Percentiles rank a stretch among this genome's conserved stretches.
Conservation (phyloP, 1,284 basidiomycete species). For the Thelephora terrestris region DNA sequence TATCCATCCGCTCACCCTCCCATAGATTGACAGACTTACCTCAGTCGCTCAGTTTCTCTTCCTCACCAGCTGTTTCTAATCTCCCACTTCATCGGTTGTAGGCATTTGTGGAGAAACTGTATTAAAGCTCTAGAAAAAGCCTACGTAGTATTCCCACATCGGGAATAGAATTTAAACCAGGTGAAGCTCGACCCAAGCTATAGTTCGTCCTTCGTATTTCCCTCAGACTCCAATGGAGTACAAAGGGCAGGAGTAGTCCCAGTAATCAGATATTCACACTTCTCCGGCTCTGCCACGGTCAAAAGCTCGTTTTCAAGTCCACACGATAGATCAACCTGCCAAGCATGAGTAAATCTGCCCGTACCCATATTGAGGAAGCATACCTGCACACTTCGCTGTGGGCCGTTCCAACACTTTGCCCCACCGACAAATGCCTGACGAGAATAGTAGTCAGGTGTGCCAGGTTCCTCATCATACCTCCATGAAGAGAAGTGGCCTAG, state of each 20-base stretch:
- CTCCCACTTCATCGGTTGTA: too few species aligned
- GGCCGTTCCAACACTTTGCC: conserved; percentile 95
- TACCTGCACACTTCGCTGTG: conserved; percentile 72
- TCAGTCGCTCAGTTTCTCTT: too few species aligned
- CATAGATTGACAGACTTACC: too few species aligned
- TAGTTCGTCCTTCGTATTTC: conserved; percentile 41
- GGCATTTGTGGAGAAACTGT: too few species aligned
- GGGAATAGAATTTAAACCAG: too few species aligned
- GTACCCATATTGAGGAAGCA: neutral
- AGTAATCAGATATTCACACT: conserved; percentile 92
- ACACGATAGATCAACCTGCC: conserved; percentile 72
- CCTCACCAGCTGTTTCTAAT: too few species aligned
- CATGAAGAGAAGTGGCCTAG: conserved; percentile 83
- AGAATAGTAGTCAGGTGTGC: conserved; percentile 66
- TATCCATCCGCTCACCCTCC: too few species aligned
- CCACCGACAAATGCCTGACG: conserved; percentile 80
- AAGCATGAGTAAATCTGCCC: conserved; percentile 3
- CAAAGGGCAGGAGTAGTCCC: conserved; percentile 88
- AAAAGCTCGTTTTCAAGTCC: conserved; percentile 81
- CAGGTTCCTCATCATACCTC: conserved; percentile 54
- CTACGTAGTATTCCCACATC: too few species aligned
- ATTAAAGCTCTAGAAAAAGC: too few species aligned
- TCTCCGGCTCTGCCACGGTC: conserved; percentile 85
- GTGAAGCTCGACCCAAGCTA: too few species aligned
- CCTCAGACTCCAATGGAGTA: conserved; percentile 44